Base-by-base conservation (phyloP, 73 alveolate genomes). In the Stentor coeruleus region DNA sequence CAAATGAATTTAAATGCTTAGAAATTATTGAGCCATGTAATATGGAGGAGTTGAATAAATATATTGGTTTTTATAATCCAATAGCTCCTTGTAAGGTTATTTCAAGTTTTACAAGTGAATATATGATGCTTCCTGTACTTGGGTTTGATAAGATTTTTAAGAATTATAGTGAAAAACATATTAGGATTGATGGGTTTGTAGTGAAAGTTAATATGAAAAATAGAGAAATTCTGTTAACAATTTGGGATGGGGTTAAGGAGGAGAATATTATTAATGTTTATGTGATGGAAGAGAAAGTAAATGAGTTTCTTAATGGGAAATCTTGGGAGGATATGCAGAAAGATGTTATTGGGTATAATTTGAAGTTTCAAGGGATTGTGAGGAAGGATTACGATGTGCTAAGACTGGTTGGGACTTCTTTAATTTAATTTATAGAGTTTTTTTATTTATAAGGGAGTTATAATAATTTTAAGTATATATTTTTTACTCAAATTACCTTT, bases 131-230 rank as follows among this genome's bases (percentile, higher is more conserved):
- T 33, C 79, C 79, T 0, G 33, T 66, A 11, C 26, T 66, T 20
- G 20, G 49, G n/a, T 66, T 66, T 33, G 11, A 20, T 0, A 66
- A 31, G 33, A 37, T 66, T 20, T 11, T 20, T 0, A 11, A 28
- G 37, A 66, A 20, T 2, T 20, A 66, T 26, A 31, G 39, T 1
- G n/a, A n/a, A n/a, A 66, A 20, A 1, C n/a, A 26, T 40, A 20
- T 66, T 66, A 66, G 39, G 39, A 2, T 66, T 66, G 79, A 66
- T 28, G 79, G 79, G 15, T 66, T 66, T 31, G 39, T 66, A 0
- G 39, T 66, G 33, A 66, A 66, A 66, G 15, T 66, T 66, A 20
- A 11, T 26, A 20, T 31, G 1, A 66, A 66, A 49, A 49, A 20
- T 11, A 49, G 20, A 6, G 20, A 20, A 11, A 6, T 49, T 6